Evolutionary conservation across 176 grass and related monocot species (phyloP), one percentile per base, ranked within the genome.

Genomic region (Aechmea fasciata): DNA sequence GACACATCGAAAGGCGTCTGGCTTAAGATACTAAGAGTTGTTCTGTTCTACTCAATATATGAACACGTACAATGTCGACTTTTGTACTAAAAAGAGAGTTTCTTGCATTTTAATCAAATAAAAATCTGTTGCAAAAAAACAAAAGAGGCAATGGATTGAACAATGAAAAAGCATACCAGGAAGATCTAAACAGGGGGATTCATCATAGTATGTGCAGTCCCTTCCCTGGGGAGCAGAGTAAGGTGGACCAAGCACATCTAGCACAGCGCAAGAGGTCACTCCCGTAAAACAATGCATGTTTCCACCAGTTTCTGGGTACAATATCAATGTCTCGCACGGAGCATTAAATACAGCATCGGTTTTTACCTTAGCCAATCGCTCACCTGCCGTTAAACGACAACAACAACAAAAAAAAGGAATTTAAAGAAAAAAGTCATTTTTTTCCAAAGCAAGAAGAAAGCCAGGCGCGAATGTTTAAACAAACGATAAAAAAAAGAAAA

Each of bases 211-310:
- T 0, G 81, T 57, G 9, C 88, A 96, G 9, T 88, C 89, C 57
- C 92, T 87, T 66, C 92, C 88, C 10, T 83, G 73, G n/a, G 51
- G 55, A 10, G 23, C 24, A 18, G 64, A 73, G 57, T 91, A 96
- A 15, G 92, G 92, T 15, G 88, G 92, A 0, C 85, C 88, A 50
- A 96, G 75, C 10, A 91, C 92, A 55, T 96, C 92, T 17, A 96
- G 83, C 57, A 96, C 81, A 0, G 92, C 92, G 63, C 92, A 96
- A 68, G 92, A 73, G 53, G 88, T 96, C 25, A 78, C 53, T 12
- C 88, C 85, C 17, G 85, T 96, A 49, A 96, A 91, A 64, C 92
- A 89, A 51, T 89, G 92, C 83, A 96, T 71, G 51, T 92, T 96
- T 49, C 88, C 92, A 68, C 85, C 92, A 18, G 83, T 81, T 29